Evolutionary conservation across 805 yeast genomes (phyloP).

Genomic region (Wickerhamomyces bovis): DNA sequence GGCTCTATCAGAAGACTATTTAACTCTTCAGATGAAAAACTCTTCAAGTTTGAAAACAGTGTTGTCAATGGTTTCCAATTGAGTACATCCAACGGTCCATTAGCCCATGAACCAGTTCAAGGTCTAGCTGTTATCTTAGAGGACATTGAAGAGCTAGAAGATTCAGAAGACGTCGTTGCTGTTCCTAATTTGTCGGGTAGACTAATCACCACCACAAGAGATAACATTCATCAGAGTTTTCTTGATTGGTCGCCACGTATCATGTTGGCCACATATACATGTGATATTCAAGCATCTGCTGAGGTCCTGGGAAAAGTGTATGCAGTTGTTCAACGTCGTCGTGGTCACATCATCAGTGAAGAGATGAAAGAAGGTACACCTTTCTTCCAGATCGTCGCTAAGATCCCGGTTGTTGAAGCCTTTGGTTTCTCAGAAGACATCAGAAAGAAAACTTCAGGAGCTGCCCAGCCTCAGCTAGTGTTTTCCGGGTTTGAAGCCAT

Average conservation of each 20-base stretch:
- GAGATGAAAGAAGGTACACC: constrained; percentile 99
- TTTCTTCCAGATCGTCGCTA: constrained; percentile 79
- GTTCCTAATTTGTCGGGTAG: constrained; percentile 59
- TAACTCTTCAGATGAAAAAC: constrained; percentile 1
- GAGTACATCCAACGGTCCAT: constrained; percentile 79
- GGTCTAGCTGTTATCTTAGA: constrained; percentile 59
- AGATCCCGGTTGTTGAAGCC: constrained; percentile 90
- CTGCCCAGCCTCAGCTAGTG: constrained; percentile 92
- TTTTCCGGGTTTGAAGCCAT: constrained; percentile 83
- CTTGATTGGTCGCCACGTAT: constrained; percentile 83
- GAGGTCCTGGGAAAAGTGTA: constrained; percentile 95
- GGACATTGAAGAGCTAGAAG: constrained; percentile 29
- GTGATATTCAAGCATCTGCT: constrained; percentile 92
- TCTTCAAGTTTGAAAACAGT: constrained; percentile 49
- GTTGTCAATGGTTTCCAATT: constrained; percentile 80
- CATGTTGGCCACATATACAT: constrained; percentile 86
- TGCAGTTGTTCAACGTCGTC: constrained; percentile 84
- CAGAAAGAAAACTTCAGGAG: constrained; percentile 89
- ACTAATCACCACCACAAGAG: constrained; percentile 65
- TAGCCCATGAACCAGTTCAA: constrained; percentile 81
- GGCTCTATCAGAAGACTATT: constrained; percentile 31
- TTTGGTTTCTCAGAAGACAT: constrained; percentile 96
- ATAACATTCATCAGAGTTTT: constrained; percentile 63
- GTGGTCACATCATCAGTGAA: constrained; percentile 81
- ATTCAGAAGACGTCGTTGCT: constrained; percentile 18